Evolutionary conservation across 2,329 filamentous ascomycete genomes (phyloP).

Genomic region (Colletotrichum orchidophilum): DNA sequence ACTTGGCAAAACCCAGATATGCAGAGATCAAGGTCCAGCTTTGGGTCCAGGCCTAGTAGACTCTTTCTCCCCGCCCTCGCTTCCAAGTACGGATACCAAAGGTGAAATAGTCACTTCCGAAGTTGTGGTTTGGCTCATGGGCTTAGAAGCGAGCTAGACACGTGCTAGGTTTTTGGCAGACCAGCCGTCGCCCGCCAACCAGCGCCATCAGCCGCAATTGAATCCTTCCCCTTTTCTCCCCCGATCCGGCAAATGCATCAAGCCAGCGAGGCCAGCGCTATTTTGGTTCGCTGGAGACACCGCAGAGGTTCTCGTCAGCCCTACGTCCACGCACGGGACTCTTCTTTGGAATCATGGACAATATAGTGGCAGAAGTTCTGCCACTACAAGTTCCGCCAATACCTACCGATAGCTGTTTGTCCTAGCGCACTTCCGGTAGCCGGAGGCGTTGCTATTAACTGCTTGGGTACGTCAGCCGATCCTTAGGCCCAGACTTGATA

Average conservation of each 20-base stretch:
- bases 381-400: no score
- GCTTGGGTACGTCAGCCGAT: not conserved
- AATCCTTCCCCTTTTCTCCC: not conserved
- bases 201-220: not conserved
- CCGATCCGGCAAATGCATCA: not conserved
- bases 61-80: not conserved
- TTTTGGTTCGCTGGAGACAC: not conserved
- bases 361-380: not conserved
- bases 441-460: not conserved
- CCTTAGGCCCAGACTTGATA: not conserved
- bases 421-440: not conserved
- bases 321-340: not conserved
- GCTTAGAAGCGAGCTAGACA: not conserved
- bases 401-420: not conserved
- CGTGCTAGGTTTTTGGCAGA: not conserved
- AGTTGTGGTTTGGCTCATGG: not conserved
- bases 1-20: conserved; percentile 1
- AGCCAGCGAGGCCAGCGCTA: not conserved
- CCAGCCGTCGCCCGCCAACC: not conserved
- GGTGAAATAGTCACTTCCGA: not conserved
- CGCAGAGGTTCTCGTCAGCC: not conserved
- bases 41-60: not conserved
- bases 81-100: not conserved
- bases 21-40: not conserved
- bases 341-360: not conserved